A percentile compares a stretch with the other conserved stretches of the same genome.
phyloP scores from a whole-genome alignment of 1,284 basidiomycete species.

The Ceratobasidium sp. region DNA sequence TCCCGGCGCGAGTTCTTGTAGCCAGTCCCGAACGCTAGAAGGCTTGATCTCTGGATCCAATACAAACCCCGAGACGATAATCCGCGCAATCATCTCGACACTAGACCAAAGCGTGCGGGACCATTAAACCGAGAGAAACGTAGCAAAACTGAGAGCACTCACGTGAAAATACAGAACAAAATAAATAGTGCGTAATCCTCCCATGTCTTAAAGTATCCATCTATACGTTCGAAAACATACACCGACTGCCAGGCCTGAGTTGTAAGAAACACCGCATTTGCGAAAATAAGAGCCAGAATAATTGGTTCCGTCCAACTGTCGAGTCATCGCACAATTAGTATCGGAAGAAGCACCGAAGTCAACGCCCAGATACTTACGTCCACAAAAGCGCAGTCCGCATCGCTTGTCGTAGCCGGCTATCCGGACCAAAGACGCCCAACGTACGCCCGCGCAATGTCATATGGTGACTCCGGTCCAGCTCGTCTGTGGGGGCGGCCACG shows the following conservation, averaged over 20 bases:
- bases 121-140: slow-evolving; percentile 28
- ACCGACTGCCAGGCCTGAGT: slow-evolving; percentile 77
- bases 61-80: slow-evolving; percentile 91
- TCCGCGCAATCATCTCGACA: slow-evolving; percentile 89
- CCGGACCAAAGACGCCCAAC: slow-evolving; percentile 81
- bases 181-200: slow-evolving; percentile 88
- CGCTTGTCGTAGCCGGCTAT: slow-evolving; percentile 72
- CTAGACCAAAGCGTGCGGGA: slow-evolving; percentile 59
- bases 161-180: slow-evolving; percentile 91
- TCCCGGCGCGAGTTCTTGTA: slow-evolving; percentile 39
- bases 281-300: slow-evolving; percentile 87
- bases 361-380: slow-evolving; percentile 66
- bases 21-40: slow-evolving; percentile 39
- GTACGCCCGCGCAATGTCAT: slow-evolving; percentile 82
- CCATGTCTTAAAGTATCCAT: slow-evolving; percentile 89
- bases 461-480: slow-evolving; percentile 32
- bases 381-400: slow-evolving; percentile 79
- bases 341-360: slow-evolving; percentile 14
- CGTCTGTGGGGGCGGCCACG: slow-evolving; percentile 10
- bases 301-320: slow-evolving; percentile 87
- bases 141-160: slow-evolving; percentile 58
- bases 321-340: slow-evolving; percentile 8
- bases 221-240: slow-evolving; percentile 62
- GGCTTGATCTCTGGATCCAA: slow-evolving; percentile 84
- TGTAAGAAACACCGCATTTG: slow-evolving; percentile 87